Evolutionary conservation across 805 yeast species (phyloP), one percentile per base, ranked within the genome.

Genomic region (Ogataea pignaliae): DNA sequence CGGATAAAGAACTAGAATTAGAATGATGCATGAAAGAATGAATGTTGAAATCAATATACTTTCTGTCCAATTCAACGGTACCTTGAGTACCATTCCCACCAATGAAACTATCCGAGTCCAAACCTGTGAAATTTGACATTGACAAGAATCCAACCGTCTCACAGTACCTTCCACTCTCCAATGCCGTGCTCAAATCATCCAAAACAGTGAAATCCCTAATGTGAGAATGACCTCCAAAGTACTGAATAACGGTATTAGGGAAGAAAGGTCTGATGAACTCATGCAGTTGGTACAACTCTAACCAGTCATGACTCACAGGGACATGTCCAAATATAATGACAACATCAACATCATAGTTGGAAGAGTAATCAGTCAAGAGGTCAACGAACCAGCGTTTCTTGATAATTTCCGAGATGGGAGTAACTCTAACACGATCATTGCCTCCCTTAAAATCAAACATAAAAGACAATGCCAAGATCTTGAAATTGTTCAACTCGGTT

Each of bases 151-250:
- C 98, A n/a, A 86, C 76, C 0, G 98, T 91, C 60, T 91, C 98
- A 57, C 95, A 79, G 60, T 86, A 91, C 40, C 97, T 71, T 0
- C 98, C 98, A 59, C 96, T 86, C 66, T 91, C 96, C n/a, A 91
- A 64, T 0, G 83, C 97, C 0, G 86, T 79, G 18, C 90, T 75
- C 39, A 66, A 68, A 2, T 70, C 65, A 57, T 91, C 98, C 40
- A 81, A 70, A 3, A 78, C 68, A 8, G 78, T 74, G 62, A 84
- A 91, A 63, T 91, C 98, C 48, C 98, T 71, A 13, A 91, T 80
- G 60, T 91, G 98, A 28, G 95, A 81, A 64, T 91, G 98, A 1
- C 97, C 98, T 1, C 97, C 98, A 64, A 91, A 83, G 54, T 85
- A 87, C 60, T 88, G 96, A 42, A 91, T 85, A 0, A 80, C 69